Percentiles rank a stretch among this genome's conserved stretches.
phyloP scores from a whole-genome alignment of 1,139 yeast genomes.

The Pichia sp. region DNA sequence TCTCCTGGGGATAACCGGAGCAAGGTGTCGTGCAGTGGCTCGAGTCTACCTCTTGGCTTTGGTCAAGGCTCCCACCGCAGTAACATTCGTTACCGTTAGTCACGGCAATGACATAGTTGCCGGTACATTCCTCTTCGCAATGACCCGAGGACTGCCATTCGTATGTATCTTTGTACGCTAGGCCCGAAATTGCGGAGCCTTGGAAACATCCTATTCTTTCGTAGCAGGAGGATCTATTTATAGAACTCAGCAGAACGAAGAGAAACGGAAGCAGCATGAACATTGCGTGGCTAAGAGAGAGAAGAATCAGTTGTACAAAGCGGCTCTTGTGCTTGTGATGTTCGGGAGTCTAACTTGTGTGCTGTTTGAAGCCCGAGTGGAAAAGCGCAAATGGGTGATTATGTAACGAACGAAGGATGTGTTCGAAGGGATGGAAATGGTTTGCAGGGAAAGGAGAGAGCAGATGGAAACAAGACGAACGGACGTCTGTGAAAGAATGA shows the following conservation, averaged over 20 bases:
- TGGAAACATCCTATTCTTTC: conserved; percentile 26
- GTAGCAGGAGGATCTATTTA: conserved; percentile 4
- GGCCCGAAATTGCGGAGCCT: conserved; percentile 19
- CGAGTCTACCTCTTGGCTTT: conserved; percentile 31
- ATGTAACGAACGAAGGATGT: background rate
- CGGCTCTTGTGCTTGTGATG: background rate
- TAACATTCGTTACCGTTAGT: conserved; percentile 52
- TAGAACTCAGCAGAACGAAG: background rate
- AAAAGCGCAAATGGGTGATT: background rate
- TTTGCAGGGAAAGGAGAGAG: background rate
- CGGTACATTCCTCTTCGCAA: conserved; percentile 46
- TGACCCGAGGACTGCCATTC: conserved; percentile 49
- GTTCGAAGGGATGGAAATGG: too few species aligned
- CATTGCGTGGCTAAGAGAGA: background rate
- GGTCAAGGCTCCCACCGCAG: conserved; percentile 51
- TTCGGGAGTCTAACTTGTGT: background rate
- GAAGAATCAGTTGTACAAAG: background rate
- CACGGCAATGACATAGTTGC: conserved; percentile 49
- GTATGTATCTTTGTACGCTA: conserved; percentile 28
- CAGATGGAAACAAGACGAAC: background rate
- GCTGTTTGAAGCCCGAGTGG: background rate
- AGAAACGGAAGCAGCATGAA: background rate
- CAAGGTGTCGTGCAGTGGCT: conserved; percentile 48
- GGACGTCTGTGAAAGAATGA: too few species aligned
- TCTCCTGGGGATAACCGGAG: conserved; percentile 52